Evolutionary conservation across 495 filamentous ascomycete species (phyloP).

Genomic region (Penicillium bialowiezense): DNA sequence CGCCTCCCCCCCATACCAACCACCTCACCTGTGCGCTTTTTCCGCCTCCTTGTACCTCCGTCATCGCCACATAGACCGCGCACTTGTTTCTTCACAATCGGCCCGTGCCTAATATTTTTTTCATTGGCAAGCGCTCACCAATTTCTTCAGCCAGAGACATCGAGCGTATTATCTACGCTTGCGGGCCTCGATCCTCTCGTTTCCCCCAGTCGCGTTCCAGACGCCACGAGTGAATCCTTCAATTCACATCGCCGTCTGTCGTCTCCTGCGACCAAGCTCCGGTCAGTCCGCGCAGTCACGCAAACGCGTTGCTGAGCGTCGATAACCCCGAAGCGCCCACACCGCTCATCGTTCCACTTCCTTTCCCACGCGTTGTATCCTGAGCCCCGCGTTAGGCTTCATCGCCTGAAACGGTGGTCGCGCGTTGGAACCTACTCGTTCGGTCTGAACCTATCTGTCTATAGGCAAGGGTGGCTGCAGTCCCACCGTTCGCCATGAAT

Average conservation of each 20-base stretch:
- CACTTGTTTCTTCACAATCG: conserved; percentile 16
- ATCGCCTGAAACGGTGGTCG: conserved; percentile 39
- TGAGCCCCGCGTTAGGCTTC: conserved; percentile 30
- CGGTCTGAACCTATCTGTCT: conserved; percentile 26
- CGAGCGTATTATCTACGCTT: conserved; percentile 13
- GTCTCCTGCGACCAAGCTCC: conserved; percentile 1
- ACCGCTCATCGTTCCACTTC: conserved; percentile 15
- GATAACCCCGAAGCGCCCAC: conserved; percentile 14
- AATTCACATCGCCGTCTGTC: conserved; percentile 14
- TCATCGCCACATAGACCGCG: conserved; percentile 36
- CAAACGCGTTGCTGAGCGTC: conserved; percentile 10
- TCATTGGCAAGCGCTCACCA: conserved; percentile 7
- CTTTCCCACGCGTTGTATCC: conserved; percentile 28
- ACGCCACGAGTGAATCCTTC: conserved; percentile 9
- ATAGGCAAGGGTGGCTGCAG: conserved; percentile 39
- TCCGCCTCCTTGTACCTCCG: conserved; percentile 32
- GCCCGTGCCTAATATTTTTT: conserved; percentile 1
- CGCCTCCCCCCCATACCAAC: conserved; percentile 22
- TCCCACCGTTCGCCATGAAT: conserved; percentile 58
- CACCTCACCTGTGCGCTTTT: conserved; percentile 31
- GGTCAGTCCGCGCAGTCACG: conserved; percentile 4
- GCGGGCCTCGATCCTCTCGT: conserved; percentile 61
- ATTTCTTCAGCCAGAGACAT: conserved; percentile 4
- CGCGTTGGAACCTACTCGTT: conserved; percentile 27
- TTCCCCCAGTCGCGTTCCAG: conserved; percentile 57